Percentiles rank a stretch among this genome's conserved stretches.
Evolutionary conservation across 768 basidiomycete species (phyloP).

Genomic region (Russula earlei): DNA sequence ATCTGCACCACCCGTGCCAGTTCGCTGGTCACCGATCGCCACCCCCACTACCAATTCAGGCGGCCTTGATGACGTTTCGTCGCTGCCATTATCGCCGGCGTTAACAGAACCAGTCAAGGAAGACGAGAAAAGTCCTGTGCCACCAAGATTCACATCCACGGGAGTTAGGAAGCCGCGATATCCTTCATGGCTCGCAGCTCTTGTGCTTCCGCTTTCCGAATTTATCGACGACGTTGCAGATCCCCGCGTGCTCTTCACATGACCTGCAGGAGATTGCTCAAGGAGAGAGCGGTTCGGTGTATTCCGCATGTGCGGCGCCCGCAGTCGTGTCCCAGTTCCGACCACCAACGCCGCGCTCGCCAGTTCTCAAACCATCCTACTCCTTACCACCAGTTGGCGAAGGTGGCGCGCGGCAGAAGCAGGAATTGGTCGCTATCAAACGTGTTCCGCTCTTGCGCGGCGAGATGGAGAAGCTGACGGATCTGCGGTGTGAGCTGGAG

Average conservation of each 20-base stretch:
- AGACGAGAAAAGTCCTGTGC: neutral
- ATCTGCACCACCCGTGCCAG: neutral
- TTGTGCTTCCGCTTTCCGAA: conserved; percentile 48
- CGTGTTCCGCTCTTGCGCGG: conserved; percentile 50
- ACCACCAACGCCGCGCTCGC: conserved; percentile 16
- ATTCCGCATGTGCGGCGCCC: conserved; percentile 28
- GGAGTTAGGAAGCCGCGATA: conserved; percentile 35
- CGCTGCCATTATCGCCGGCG: neutral
- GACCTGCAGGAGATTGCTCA: conserved; percentile 74
- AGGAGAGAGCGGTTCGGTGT: conserved; percentile 73
- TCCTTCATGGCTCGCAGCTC: conserved; percentile 51
- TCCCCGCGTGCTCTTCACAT: conserved; percentile 52
- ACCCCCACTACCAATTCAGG: neutral
- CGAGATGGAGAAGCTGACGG: conserved; percentile 52
- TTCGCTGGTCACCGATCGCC: neutral
- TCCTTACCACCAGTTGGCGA: neutral
- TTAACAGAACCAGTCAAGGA: neutral
- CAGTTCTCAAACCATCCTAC: neutral
- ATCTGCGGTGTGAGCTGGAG: conserved; percentile 50
- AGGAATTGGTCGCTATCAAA: conserved; percentile 57
- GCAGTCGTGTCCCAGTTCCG: neutral
- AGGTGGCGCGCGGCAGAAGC: conserved; percentile 20
- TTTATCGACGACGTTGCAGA: conserved; percentile 57
- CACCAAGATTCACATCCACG: neutral
- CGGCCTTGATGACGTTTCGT: neutral